phyloP scores from a whole-genome alignment of 805 yeast species.

The Suhomyces kilbournensis region DNA sequence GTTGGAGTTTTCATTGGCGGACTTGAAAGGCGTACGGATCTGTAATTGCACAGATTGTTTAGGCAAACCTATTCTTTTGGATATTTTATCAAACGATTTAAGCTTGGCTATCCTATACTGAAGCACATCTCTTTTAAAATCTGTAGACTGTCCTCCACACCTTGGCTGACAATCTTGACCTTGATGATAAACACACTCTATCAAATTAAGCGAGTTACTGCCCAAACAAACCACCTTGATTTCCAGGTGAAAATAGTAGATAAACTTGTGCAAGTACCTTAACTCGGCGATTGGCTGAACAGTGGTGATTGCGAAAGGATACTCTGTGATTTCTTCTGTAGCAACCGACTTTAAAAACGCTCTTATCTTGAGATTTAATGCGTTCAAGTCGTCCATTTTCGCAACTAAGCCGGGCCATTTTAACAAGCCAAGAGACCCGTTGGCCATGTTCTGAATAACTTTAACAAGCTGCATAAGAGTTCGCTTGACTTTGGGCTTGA shows the following conservation, averaged over 20 bases:
- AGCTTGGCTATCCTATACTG: constrained; percentile 26
- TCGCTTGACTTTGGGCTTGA: constrained; percentile 47
- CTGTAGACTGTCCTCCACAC: background rate
- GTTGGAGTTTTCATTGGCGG: constrained; percentile 36
- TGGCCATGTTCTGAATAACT: constrained; percentile 81
- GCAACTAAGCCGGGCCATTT: constrained; percentile 59
- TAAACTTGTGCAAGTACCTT: constrained; percentile 39
- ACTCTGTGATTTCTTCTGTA: constrained; percentile 5
- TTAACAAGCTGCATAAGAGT: constrained; percentile 77
- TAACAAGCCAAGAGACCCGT: constrained; percentile 63
- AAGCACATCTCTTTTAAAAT: constrained; percentile 9
- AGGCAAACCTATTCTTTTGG: constrained; percentile 59
- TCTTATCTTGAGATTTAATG: constrained; percentile 26
- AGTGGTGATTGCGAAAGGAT: constrained; percentile 7
- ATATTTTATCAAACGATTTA: constrained; percentile 43
- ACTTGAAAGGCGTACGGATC: constrained; percentile 50
- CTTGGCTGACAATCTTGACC: background rate
- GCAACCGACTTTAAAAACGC: constrained; percentile 28
- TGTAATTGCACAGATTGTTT: constrained; percentile 52
- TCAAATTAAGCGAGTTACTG: background rate
- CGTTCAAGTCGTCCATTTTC: constrained; percentile 37
- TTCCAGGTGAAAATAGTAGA: constrained; percentile 31
- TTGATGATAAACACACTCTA: background rate
- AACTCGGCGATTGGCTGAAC: constrained; percentile 34
- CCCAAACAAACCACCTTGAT: constrained; percentile 18